Percentiles rank a stretch among this genome's conserved stretches.
Evolutionary conservation across 129 eudicot species (phyloP).

Genomic region (Lonicera japonica): DNA sequence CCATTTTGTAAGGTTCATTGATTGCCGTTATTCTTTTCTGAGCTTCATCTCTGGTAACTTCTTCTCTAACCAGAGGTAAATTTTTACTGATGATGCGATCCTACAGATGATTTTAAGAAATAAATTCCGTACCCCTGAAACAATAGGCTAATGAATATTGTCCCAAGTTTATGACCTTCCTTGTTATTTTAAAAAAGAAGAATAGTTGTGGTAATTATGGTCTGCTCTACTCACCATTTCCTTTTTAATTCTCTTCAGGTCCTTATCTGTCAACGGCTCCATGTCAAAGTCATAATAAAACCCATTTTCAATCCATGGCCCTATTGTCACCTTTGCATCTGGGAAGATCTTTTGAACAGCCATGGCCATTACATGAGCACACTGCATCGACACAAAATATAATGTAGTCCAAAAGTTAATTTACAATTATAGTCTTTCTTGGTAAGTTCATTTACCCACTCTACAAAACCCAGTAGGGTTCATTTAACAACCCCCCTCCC

Average conservation of each 20-base stretch:
- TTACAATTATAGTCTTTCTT: neutral
- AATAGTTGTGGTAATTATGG: neutral
- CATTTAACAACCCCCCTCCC: too few species aligned
- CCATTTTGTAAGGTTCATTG: slow-evolving; percentile 96
- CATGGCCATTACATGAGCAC: slow-evolving; percentile 99
- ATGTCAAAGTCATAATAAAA: slow-evolving; percentile 94
- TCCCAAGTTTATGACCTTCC: slow-evolving; percentile 9
- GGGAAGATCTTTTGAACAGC: slow-evolving; percentile 97
- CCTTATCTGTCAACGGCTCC: slow-evolving; percentile 89
- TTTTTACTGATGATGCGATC: slow-evolving; percentile 88
- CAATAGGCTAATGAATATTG: slow-evolving; percentile 29
- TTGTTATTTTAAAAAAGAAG: neutral
- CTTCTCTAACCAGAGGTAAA: slow-evolving; percentile 86
- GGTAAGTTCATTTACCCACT: neutral
- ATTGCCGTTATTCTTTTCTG: slow-evolving; percentile 60
- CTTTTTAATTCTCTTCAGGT: slow-evolving; percentile 87
- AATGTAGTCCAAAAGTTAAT: slow-evolving; percentile 3
- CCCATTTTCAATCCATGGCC: slow-evolving; percentile 98
- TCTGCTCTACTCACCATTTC: slow-evolving; percentile 73
- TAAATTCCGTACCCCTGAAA: slow-evolving; percentile 44
- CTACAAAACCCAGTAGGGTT: too few species aligned
- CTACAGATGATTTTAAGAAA: slow-evolving; percentile 66
- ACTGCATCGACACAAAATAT: slow-evolving; percentile 45
- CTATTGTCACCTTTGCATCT: slow-evolving; percentile 94
- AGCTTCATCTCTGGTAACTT: slow-evolving; percentile 95